Conservation (phyloP, 1,139 yeast genomes). For the Debaryomyces nepalensis region DNA sequence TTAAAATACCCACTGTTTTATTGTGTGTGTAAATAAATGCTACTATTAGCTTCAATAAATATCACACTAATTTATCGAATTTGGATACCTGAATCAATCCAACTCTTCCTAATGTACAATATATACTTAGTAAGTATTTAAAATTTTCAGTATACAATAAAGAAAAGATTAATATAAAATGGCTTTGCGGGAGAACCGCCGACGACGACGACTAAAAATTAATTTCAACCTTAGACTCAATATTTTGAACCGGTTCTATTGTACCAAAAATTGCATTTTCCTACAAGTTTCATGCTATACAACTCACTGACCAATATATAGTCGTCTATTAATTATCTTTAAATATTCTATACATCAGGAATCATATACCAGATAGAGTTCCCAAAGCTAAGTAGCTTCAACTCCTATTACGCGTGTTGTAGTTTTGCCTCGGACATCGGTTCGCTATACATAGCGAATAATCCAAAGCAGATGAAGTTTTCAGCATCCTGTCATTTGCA, state of each 20-base stretch:
- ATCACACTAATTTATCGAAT: background rate
- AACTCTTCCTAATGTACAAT: slow-evolving; percentile 1
- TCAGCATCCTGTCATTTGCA: background rate
- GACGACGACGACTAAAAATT: slow-evolving; percentile 16
- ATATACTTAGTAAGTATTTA: background rate
- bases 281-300: background rate
- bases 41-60: background rate
- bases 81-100: background rate
- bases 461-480: background rate
- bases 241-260: slow-evolving; percentile 2
- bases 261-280: slow-evolving; percentile 3
- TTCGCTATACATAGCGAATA: no score
- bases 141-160: slow-evolving; percentile 2
- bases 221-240: slow-evolving; percentile 8
- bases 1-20: background rate
- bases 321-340: slow-evolving; percentile 2
- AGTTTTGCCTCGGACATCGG: no score
- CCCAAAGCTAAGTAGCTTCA: background rate
- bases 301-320: background rate
- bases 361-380: background rate
- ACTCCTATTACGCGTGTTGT: no score
- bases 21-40: background rate
- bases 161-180: slow-evolving; percentile 12
- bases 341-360: slow-evolving; percentile 7
- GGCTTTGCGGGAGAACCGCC: slow-evolving; percentile 18